Conservation (phyloP, 2,329 filamentous ascomycete genomes). For the Emmonsiellopsis sp. region DNA sequence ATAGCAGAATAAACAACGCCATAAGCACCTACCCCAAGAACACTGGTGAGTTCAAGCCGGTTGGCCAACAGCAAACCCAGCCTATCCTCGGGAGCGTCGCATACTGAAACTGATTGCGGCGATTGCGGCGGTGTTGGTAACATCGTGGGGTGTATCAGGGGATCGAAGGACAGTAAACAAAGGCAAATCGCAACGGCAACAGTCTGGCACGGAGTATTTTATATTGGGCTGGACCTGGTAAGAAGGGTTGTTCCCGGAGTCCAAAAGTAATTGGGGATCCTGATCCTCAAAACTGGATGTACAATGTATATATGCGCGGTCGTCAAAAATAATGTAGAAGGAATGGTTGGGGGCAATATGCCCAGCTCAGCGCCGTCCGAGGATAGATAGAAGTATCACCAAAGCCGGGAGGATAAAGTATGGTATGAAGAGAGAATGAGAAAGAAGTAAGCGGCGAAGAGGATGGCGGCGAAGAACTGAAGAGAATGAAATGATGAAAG, state of each 20-base stretch:
- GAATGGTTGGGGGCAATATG: background rate
- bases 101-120: conserved; percentile 34
- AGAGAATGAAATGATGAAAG: conserved; percentile 7
- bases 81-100: conserved; percentile 67
- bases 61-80: conserved; percentile 75
- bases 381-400: conserved; percentile 5
- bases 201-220: background rate
- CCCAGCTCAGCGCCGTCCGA: conserved; percentile 14
- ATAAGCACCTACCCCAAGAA: conserved; percentile 90
- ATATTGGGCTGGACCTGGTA: background rate
- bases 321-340: background rate
- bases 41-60: conserved; percentile 70
- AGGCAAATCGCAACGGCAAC: conserved; percentile 16
- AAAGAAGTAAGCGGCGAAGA: background rate
- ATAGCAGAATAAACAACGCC: conserved; percentile 88
- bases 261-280: conserved; percentile 3
- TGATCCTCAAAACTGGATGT: conserved; percentile 1
- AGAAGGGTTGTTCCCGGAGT: background rate
- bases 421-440: background rate
- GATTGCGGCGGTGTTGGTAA: conserved; percentile 38
- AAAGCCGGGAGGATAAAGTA: conserved; percentile 15
- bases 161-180: background rate
- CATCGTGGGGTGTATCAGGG: conserved; percentile 34
- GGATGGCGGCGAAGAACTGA: conserved; percentile 38
- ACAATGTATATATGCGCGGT: background rate